Conservation (phyloP, 768 basidiomycete genomes). For the Coprinopsis cinerea region DNA sequence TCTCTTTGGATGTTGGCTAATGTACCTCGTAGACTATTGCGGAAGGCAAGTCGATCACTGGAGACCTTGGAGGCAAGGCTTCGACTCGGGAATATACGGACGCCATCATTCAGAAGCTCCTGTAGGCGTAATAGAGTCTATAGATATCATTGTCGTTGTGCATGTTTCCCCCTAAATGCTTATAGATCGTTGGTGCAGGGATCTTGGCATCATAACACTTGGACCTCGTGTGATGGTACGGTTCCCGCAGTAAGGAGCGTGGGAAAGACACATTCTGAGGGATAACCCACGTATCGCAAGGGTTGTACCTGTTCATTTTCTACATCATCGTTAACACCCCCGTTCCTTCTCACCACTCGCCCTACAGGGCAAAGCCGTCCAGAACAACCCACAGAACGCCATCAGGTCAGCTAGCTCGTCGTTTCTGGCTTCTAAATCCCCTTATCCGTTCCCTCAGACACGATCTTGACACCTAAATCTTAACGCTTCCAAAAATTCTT, state of each 20-base stretch:
- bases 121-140: conserved; percentile 10
- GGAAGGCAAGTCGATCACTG: conserved; percentile 91
- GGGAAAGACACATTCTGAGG: too few relatives aligned
- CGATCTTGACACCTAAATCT: conserved; percentile 21
- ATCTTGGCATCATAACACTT: conserved; percentile 1
- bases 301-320: too few relatives aligned
- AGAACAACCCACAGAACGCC: conserved; percentile 34
- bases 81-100: conserved; percentile 85
- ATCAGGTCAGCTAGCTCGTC: conserved; percentile 32
- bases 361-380: conserved; percentile 85
- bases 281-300: too few relatives aligned
- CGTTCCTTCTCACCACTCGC: conserved; percentile 72
- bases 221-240: neutral
- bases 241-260: conserved; percentile 19
- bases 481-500: conserved; percentile 17
- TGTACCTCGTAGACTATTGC: conserved; percentile 73
- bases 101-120: conserved; percentile 77
- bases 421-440: conserved; percentile 2
- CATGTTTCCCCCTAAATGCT: neutral
- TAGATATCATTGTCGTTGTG: neutral
- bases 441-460: conserved; percentile 12
- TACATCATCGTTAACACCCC: conserved; percentile 35
- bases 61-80: conserved; percentile 92
- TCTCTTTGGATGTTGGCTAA: conserved; percentile 3
- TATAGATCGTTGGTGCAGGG: neutral